A percentile compares a stretch with the other conserved stretches of the same genome.
Conservation (phyloP, 441 rosid genomes). For the Gossypium lobatum region DNA sequence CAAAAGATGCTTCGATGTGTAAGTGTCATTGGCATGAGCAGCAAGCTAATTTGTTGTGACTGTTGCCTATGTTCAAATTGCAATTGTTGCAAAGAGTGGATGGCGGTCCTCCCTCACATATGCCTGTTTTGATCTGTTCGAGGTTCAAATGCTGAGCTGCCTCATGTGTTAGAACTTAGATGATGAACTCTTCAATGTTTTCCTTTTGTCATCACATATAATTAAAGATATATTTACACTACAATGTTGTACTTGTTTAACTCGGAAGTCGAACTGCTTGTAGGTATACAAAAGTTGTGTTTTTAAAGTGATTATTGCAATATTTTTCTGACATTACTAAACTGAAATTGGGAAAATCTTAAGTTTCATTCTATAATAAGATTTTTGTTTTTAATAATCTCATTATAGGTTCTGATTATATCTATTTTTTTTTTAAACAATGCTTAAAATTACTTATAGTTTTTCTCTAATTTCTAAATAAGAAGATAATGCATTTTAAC, state of each 20-base stretch:
- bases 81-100: neutral
- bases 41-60: neutral
- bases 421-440: too few relatives aligned
- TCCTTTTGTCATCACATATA: neutral
- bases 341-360: neutral
- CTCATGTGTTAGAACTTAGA: neutral
- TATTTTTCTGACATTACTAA: neutral
- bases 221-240: too few relatives aligned
- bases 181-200: neutral
- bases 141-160: neutral
- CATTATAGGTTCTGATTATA: too few relatives aligned
- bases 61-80: neutral
- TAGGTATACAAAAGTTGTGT: neutral
- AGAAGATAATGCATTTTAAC: too few relatives aligned
- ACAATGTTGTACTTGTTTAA: neutral
- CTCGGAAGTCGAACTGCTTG: neutral
- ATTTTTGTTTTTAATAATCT: too few relatives aligned
- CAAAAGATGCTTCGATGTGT: constrained; percentile 4
- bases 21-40: constrained; percentile 3
- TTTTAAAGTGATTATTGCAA: neutral
- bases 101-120: neutral
- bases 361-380: too few relatives aligned
- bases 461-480: too few relatives aligned
- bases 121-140: neutral
- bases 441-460: too few relatives aligned